Conservation (phyloP, 1,284 basidiomycete genomes). For the Nidula niveotomentosa region DNA sequence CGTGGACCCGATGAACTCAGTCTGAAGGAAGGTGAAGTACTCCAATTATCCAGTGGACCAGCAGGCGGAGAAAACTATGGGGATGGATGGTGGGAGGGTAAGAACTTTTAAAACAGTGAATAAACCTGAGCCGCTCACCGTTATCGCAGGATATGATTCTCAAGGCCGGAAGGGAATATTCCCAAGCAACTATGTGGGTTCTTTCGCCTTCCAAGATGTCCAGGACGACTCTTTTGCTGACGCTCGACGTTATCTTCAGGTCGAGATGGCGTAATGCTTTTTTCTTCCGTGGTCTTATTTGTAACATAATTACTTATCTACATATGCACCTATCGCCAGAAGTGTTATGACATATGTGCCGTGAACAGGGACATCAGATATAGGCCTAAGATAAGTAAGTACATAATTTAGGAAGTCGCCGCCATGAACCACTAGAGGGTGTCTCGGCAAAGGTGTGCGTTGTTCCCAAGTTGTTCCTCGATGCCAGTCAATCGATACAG, state of each 20-base stretch:
- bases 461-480: no score
- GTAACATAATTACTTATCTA: no score
- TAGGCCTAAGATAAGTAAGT: not conserved
- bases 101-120: conserved; percentile 16
- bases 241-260: conserved; percentile 3
- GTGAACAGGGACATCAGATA: conserved; percentile 9
- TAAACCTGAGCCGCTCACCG: no score
- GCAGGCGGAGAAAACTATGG: conserved; percentile 64
- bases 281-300: no score
- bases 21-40: conserved; percentile 57
- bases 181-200: conserved; percentile 81
- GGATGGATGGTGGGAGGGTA: conserved; percentile 86
- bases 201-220: not conserved
- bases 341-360: no score
- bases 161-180: conserved; percentile 74
- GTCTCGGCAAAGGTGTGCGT: no score
- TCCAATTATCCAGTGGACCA: conserved; percentile 63
- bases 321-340: no score
- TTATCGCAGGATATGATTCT: conserved; percentile 51
- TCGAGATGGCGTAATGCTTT: conserved; percentile 15
- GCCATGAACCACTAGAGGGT: no score
- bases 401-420: no score
- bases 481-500: no score
- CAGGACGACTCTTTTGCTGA: not conserved
- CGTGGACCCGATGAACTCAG: conserved; percentile 70